A percentile compares a stretch with the other conserved stretches of the same genome.
These are phyloP conservation scores for Phalaenopsis aphrodite DNA, from an alignment of 106 monocot species.

Conservation along the genomic window DNA sequence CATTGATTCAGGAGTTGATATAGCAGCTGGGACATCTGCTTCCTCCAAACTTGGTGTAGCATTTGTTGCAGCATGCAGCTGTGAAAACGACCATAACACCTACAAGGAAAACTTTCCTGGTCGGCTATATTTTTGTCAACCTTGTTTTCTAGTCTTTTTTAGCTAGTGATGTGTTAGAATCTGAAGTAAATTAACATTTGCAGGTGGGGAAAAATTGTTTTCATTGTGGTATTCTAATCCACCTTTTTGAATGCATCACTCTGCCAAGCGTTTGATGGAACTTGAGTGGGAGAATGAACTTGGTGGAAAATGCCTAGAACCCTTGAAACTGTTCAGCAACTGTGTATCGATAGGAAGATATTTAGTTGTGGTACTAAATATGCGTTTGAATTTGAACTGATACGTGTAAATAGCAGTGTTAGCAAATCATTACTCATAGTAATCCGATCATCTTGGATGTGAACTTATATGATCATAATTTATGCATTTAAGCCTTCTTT, in stretches of 20 bases:
- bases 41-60: constrained; percentile 48
- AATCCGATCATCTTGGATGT: background rate
- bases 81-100: constrained; percentile 44
- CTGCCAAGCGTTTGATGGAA: constrained; percentile 49
- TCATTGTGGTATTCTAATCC: constrained; percentile 75
- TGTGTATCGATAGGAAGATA: constrained; percentile 53
- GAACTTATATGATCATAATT: background rate
- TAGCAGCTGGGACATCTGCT: constrained; percentile 21
- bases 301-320: constrained; percentile 26
- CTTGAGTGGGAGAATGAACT: constrained; percentile 84
- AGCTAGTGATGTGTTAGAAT: background rate
- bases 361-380: constrained; percentile 44
- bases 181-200: constrained; percentile 1
- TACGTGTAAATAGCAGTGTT: background rate
- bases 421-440: background rate
- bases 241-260: constrained; percentile 96
- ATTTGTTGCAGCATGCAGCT: constrained; percentile 77
- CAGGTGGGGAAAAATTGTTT: constrained; percentile 48
- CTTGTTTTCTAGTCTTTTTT: background rate
- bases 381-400: background rate
- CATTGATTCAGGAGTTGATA: constrained; percentile 19
- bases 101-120: constrained; percentile 30
- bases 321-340: constrained; percentile 48
- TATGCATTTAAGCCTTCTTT: background rate
- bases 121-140: constrained; percentile 14